A percentile compares a stretch with the other conserved stretches of the same genome.
Evolutionary conservation across 176 grass and related monocot genomes (phyloP).

Genomic region (Oryza nivara): DNA sequence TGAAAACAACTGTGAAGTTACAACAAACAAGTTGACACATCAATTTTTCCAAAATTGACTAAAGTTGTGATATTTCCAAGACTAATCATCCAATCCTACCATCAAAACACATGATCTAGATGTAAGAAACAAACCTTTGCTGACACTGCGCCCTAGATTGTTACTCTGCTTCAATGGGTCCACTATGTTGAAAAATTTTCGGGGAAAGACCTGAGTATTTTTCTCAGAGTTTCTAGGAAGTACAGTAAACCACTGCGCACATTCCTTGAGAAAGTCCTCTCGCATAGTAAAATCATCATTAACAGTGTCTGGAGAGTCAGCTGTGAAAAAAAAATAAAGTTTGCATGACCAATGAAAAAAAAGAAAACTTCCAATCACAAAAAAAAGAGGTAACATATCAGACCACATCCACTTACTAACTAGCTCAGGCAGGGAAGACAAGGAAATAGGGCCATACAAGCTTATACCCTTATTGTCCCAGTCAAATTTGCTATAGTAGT

Average conservation of each 20-base stretch:
- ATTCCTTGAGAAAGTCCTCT: slow-evolving; percentile 68
- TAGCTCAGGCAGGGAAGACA: slow-evolving; percentile 82
- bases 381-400: not conserved
- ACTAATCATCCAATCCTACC: not conserved
- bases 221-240: slow-evolving; percentile 54
- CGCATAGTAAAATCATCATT: slow-evolving; percentile 51
- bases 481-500: slow-evolving; percentile 95
- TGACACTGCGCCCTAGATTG: slow-evolving; percentile 93
- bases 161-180: slow-evolving; percentile 85
- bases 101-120: slow-evolving; percentile 31
- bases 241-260: slow-evolving; percentile 47
- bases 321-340: slow-evolving; percentile 45
- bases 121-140: slow-evolving; percentile 65
- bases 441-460: slow-evolving; percentile 66
- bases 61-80: slow-evolving; percentile 1
- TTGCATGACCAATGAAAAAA: slow-evolving; percentile 28
- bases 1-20: not conserved
- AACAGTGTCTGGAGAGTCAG: slow-evolving; percentile 48
- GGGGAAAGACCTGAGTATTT: slow-evolving; percentile 47
- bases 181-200: slow-evolving; percentile 88
- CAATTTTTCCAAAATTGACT: not conserved
- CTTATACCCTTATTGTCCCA: slow-evolving; percentile 85
- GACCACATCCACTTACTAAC: slow-evolving; percentile 62
- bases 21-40: slow-evolving; percentile 11
- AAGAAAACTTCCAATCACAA: slow-evolving; percentile 20